Evolutionary conservation across 139 green algal genomes (phyloP).

Genomic region (Tetratostichococcus sp.): DNA sequence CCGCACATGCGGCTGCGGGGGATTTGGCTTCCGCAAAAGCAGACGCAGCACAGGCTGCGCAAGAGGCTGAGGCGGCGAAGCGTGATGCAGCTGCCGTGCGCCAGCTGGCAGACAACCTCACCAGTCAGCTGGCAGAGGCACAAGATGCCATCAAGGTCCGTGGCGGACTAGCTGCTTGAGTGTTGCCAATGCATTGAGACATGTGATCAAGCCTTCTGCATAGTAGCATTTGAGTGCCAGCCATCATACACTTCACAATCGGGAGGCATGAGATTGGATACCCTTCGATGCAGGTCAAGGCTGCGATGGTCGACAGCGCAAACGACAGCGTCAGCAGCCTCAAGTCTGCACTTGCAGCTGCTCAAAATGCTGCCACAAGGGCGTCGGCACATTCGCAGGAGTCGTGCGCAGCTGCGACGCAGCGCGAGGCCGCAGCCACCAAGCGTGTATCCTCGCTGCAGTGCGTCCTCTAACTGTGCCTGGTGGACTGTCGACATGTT

Average conservation of each 20-base stretch:
- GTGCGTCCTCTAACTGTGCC: too few species aligned
- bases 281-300: conserved; percentile 70
- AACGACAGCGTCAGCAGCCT: conserved; percentile 55
- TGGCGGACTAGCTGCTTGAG: too few species aligned
- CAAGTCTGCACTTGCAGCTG: conserved; percentile 42
- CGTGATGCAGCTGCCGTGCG: neutral
- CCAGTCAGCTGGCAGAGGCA: conserved; percentile 26
- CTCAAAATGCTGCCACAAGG: conserved; percentile 38
- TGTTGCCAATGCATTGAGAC: too few species aligned
- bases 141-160: conserved; percentile 31
- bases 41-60: neutral
- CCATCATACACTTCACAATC: too few species aligned
- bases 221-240: too few species aligned
- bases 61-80: conserved; percentile 1
- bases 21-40: neutral
- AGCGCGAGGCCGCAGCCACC: too few species aligned
- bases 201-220: too few species aligned
- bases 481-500: too few species aligned
- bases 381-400: conserved; percentile 36
- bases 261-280: too few species aligned
- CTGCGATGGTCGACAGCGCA: conserved; percentile 68
- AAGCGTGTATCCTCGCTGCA: too few species aligned
- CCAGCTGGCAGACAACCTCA: conserved; percentile 13
- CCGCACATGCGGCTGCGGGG: neutral
- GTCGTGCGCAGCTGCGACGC: conserved; percentile 7